phyloP scores from a whole-genome alignment of 1,284 basidiomycete genomes.

The Cutaneotrichosporon mucoides region DNA sequence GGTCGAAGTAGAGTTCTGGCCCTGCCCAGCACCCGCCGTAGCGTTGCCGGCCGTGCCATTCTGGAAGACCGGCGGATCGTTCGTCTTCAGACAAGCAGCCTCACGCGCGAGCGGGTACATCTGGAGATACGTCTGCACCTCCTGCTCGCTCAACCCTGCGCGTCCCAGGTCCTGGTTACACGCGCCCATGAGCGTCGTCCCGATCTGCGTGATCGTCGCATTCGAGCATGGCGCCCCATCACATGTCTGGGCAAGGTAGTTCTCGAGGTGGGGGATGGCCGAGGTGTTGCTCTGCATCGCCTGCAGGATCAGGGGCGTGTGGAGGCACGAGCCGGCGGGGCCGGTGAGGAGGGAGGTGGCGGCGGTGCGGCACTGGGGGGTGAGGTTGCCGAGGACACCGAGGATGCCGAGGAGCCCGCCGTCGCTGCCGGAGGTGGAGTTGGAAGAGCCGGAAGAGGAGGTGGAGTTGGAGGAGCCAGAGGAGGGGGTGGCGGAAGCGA shows the following conservation, averaged over 20 bases:
- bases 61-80: no score
- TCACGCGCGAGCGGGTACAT: constrained; percentile 43
- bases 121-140: constrained; percentile 25
- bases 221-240: constrained; percentile 37
- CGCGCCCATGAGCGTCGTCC: constrained; percentile 23
- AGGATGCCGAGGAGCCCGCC: no score
- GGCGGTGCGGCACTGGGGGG: background rate
- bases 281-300: constrained; percentile 17
- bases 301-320: background rate
- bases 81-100: constrained; percentile 42
- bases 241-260: constrained; percentile 37
- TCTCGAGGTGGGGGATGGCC: constrained; percentile 37
- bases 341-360: background rate
- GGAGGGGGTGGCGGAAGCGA: no score
- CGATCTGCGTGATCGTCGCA: constrained; percentile 30
- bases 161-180: constrained; percentile 36
- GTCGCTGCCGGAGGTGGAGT: no score
- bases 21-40: no score
- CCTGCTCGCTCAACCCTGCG: constrained; percentile 27
- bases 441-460: background rate
- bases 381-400: background rate
- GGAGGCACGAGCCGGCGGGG: background rate
- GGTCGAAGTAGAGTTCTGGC: no score
- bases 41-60: no score
- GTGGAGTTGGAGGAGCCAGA: no score